phyloP scores from a whole-genome alignment of 768 basidiomycete species.

The Hypholoma sublateritium region DNA sequence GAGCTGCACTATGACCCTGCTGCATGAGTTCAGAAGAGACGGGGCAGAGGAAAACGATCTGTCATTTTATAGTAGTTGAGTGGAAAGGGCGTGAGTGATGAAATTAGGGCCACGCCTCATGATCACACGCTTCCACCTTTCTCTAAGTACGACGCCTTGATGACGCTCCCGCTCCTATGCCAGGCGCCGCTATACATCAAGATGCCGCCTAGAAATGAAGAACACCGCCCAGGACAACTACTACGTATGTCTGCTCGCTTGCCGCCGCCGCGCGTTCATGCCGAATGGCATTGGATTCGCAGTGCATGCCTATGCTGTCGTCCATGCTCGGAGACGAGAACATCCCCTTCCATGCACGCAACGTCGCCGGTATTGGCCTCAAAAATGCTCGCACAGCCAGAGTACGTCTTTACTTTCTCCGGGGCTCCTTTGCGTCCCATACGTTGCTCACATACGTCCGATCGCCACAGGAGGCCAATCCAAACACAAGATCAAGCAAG shows the following conservation, averaged over 20 bases:
- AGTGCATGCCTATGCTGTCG: conserved; percentile 91
- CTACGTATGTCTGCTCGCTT: conserved; percentile 62
- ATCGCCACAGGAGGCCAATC: conserved; percentile 60
- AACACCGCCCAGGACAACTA: conserved; percentile 81
- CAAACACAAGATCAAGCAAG: conserved; percentile 84
- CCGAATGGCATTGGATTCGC: conserved; percentile 57
- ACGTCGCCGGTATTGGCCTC: conserved; percentile 94
- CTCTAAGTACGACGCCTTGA: conserved; percentile 64
- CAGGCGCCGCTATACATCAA: conserved; percentile 89
- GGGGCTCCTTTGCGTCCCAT: conserved; percentile 17
- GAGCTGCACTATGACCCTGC: conserved; percentile 60
- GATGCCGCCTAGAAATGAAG: conserved; percentile 88
- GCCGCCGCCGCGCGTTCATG: conserved; percentile 11
- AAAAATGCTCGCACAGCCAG: conserved; percentile 93
- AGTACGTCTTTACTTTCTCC: conserved; percentile 50
- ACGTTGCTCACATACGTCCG: conserved; percentile 19
- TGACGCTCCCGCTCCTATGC: conserved; percentile 16
- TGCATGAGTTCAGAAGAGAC: conserved; percentile 33
- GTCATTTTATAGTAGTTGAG: conserved; percentile 40
- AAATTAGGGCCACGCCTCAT: conserved; percentile 7
- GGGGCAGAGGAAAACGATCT: conserved; percentile 40
- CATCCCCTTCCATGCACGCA: conserved; percentile 72
- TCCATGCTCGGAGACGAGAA: conserved; percentile 79
- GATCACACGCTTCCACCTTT: conserved; percentile 42
- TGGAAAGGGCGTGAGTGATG: conserved; percentile 20